Conservation (phyloP, 2,329 filamentous ascomycete genomes). For the Botrytis pseudocinerea region DNA sequence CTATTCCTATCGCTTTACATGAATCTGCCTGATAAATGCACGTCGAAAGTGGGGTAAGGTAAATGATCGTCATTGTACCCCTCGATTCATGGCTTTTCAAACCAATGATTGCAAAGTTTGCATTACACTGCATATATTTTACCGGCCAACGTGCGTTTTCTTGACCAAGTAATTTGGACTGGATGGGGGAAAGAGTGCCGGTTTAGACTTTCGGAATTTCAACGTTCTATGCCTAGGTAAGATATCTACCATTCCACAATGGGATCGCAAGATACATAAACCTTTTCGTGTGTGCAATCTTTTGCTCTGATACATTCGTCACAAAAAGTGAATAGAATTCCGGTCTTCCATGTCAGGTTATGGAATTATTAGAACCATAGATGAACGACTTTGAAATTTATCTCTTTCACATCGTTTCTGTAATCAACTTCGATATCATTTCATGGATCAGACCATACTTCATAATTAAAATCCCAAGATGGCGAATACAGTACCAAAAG, state of each 20-base stretch:
- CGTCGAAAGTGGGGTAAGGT: constrained; percentile 15
- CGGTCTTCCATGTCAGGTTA: not conserved
- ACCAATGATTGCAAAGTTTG: not conserved
- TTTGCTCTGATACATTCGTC: not conserved
- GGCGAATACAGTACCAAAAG: not conserved
- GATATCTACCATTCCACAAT: not conserved
- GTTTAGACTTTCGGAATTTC: not conserved
- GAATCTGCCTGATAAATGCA: not conserved
- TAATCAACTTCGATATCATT: not conserved
- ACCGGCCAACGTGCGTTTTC: not conserved
- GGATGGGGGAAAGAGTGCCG: not conserved
- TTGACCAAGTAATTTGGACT: not conserved
- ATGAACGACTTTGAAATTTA: rapidly evolving
- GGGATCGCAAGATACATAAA: not conserved
- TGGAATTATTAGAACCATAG: not conserved
- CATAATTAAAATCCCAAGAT: not conserved
- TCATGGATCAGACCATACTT: not conserved
- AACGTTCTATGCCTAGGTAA: not conserved
- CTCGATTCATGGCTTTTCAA: not conserved
- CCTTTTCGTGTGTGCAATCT: not conserved
- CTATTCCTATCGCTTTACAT: not conserved
- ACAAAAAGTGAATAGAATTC: not conserved
- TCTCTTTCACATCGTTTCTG: not conserved
- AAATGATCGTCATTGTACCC: constrained; percentile 4
- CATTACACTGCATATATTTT: not conserved